Evolutionary conservation across 75 land plant genomes (phyloP).

Genomic region (Picea glauca): DNA sequence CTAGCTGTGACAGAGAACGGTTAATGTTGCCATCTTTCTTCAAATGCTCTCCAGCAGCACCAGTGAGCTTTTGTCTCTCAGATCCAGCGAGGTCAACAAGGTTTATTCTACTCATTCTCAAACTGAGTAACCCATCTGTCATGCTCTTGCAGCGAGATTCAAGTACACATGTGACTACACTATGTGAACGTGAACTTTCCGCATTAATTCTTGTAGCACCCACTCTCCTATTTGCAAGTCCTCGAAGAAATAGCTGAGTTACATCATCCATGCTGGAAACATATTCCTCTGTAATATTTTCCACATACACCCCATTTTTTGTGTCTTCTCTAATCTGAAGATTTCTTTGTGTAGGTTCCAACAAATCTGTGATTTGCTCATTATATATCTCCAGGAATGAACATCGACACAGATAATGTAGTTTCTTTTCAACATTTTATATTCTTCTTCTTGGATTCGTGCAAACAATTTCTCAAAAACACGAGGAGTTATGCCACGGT

Average conservation of each 20-base stretch:
- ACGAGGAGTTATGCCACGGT: no score
- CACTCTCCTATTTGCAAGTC: conserved; percentile 40
- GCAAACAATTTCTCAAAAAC: no score
- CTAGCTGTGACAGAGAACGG: conserved; percentile 92
- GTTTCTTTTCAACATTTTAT: no score
- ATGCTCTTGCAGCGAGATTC: conserved; percentile 79
- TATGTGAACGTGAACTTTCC: conserved; percentile 89
- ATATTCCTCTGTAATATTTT: conserved; percentile 81
- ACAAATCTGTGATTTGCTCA: no score
- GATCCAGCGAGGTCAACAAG: conserved; percentile 98
- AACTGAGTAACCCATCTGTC: conserved; percentile 76
- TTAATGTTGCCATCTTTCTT: conserved; percentile 95
- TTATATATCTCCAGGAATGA: no score
- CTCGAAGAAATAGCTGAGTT: conserved; percentile 38
- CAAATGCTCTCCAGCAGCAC: conserved; percentile 90
- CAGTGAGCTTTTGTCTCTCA: conserved; percentile 87
- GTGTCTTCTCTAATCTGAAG: conserved; percentile 81
- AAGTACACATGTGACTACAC: conserved; percentile 69
- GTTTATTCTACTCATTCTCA: conserved; percentile 83
- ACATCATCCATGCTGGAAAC: conserved; percentile 71
- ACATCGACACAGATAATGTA: no score
- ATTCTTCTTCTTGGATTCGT: no score
- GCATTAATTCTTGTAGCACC: conserved; percentile 77
- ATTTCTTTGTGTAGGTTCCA: conserved; percentile 58
- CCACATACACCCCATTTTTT: conserved; percentile 75